Evolutionary conservation across 2,329 filamentous ascomycete species (phyloP).

Genomic region (Diplodia corticola): DNA sequence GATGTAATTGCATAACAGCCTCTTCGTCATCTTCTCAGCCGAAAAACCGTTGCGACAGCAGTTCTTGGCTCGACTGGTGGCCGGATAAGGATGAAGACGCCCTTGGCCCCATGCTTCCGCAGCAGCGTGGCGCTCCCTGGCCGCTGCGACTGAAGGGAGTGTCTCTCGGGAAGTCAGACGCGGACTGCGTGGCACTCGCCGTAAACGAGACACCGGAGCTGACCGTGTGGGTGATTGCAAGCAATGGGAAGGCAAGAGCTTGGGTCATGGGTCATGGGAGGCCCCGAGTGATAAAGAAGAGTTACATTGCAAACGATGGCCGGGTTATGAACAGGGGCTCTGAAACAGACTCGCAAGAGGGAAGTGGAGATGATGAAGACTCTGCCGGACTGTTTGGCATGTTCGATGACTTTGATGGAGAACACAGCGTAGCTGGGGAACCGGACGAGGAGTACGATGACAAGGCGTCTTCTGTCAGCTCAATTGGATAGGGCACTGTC

Average conservation of each 20-base stretch:
- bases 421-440: neutral
- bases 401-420: constrained; percentile 2
- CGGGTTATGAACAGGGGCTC: constrained; percentile 28
- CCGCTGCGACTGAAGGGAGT: constrained; percentile 53
- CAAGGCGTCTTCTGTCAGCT: neutral
- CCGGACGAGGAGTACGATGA: neutral
- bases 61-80: constrained; percentile 22
- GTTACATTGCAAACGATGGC: constrained; percentile 32
- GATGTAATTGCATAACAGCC: neutral
- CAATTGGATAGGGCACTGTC: neutral
- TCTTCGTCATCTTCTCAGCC: neutral
- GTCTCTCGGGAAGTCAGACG: constrained; percentile 47
- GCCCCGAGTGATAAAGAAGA: constrained; percentile 18
- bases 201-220: constrained; percentile 49
- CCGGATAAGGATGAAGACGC: constrained; percentile 25
- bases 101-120: constrained; percentile 20
- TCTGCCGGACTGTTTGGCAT: neutral
- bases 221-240: constrained; percentile 55
- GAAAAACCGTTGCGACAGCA: constrained; percentile 9
- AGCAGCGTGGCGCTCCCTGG: constrained; percentile 38
- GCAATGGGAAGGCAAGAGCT: constrained; percentile 46
- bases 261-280: constrained; percentile 47
- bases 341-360: neutral
- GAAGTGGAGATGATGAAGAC: neutral
- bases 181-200: constrained; percentile 52